Conservation (phyloP, 192 early-diverging fungal genomes). For the Haplosporangium gracile region DNA sequence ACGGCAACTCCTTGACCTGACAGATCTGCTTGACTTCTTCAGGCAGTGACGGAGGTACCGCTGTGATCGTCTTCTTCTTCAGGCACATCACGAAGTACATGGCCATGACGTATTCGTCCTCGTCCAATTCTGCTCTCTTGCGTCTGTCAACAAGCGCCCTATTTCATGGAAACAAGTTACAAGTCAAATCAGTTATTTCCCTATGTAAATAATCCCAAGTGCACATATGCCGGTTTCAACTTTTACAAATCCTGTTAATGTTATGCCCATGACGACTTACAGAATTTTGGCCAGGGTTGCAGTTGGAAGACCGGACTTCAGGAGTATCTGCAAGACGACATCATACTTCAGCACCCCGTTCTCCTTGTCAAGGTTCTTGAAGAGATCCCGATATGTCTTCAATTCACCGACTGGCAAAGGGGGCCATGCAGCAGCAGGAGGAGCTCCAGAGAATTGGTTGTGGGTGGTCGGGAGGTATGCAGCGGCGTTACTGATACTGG, state of each 20-base stretch:
- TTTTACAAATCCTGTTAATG: no score
- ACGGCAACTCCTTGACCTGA: not conserved
- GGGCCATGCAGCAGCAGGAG: not conserved
- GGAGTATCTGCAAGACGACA: not conserved
- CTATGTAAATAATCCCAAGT: not conserved
- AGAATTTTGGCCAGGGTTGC: not conserved
- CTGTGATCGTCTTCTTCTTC: not conserved
- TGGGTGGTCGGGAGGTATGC: not conserved
- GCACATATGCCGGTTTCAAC: no score
- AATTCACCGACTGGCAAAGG: not conserved
- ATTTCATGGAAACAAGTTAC: not conserved
- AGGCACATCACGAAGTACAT: not conserved
- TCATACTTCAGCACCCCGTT: not conserved
- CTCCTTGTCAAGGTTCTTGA: not conserved
- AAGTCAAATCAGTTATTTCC: not conserved
- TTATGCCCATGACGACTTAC: not conserved
- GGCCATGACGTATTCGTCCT: not conserved
- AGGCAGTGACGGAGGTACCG: not conserved
- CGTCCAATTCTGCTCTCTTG: not conserved
- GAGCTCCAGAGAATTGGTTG: not conserved
- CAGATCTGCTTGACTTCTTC: not conserved
- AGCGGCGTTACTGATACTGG: not conserved
- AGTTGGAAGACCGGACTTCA: not conserved
- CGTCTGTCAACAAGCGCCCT: constrained; percentile 9
- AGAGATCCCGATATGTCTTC: not conserved